Evolutionary conservation across 768 basidiomycete genomes (phyloP), one percentile per base, ranked within the genome.

Genomic region (Agaricus sinodeliciosus): DNA sequence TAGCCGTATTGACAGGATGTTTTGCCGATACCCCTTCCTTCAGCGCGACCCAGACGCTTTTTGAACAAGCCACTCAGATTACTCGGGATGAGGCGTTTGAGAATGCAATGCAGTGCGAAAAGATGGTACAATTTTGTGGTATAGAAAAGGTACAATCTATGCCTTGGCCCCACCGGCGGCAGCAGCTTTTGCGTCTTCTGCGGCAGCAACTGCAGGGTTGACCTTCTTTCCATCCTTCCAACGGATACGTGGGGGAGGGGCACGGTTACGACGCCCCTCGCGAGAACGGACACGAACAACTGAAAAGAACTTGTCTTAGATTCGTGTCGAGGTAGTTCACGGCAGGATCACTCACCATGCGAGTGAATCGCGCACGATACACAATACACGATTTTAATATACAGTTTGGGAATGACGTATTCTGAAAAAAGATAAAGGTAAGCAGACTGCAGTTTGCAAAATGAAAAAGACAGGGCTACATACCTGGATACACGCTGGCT

Each of bases 321-420:
- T n/a, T 15, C 3, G 7, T 18, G 13, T 37, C 3, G 11, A 36
- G 19, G 45, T 31, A 40, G 48, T 50, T 42, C 45, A 43, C 43
- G 43, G 19, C 35, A 43, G 27, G 19, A 46, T 25, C 1, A 69
- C 89, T 57, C 59, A 93, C 94, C 90, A 72, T 99, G 96, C 62
- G 94, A 93, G 80, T 99, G 96, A 70, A 99, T 97, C 36, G 96
- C 96, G 69, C 96, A 99, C 45, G 94, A 96, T 54, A 99, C 90
- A 72, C 96, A 99, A 81, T 99, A 97, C 41, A 84, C 87, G 63
- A 96, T 91, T 85, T 97, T 95, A 80, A 94, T 87, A 81, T 98
- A 97, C 59, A 98, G 75, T 72, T 98, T 98, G 36, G 95, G 95
- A 64, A 97, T 85, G 55, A 82, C 83, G 73, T 98, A 98, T 73